These are phyloP conservation scores for Pezicula neosporulosa DNA, from an alignment of 2,329 filamentous ascomycete genomes.

Conservation along the genomic window DNA sequence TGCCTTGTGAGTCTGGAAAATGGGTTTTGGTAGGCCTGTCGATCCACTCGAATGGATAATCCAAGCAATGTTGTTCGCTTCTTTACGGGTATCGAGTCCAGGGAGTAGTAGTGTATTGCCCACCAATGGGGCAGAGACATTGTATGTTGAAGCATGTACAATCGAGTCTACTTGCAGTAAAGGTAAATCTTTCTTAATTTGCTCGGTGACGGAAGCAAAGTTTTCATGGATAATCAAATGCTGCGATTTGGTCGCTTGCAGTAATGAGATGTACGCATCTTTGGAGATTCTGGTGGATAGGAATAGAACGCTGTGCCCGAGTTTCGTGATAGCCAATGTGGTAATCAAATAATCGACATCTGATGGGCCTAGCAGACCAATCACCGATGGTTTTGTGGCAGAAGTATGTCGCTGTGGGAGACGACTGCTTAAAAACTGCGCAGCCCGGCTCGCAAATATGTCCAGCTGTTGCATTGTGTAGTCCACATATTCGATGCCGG, in stretches of 20 bases:
- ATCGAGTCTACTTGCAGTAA: constrained; percentile 14
- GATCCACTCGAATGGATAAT: constrained; percentile 40
- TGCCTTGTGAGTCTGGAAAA: constrained; percentile 51
- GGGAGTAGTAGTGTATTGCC: constrained; percentile 45
- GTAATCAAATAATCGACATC: constrained; percentile 48
- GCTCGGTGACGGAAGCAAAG: constrained; percentile 8
- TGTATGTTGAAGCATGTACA: too few relatives aligned
- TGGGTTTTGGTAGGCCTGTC: constrained; percentile 59
- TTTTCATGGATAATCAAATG: constrained; percentile 12
- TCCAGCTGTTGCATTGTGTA: constrained; percentile 12
- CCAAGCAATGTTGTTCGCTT: constrained; percentile 1
- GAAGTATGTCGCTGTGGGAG: constrained; percentile 13
- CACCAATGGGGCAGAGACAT: too few relatives aligned
- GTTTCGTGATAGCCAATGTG: constrained; percentile 45
- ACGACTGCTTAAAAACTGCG: constrained; percentile 4
- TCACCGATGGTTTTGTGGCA: constrained; percentile 29
- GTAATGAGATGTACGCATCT: constrained; percentile 43
- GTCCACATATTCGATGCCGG: constrained; percentile 11
- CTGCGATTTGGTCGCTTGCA: constrained; percentile 33
- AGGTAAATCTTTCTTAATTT: constrained; percentile 18
- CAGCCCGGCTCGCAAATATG: constrained; percentile 9
- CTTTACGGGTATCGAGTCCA: constrained; percentile 29
- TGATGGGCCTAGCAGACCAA: constrained; percentile 45
- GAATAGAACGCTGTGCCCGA: constrained; percentile 50
- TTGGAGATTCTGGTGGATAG: constrained; percentile 50